Base-by-base conservation (phyloP, 768 basidiomycete species). In the Suillus lakei region DNA sequence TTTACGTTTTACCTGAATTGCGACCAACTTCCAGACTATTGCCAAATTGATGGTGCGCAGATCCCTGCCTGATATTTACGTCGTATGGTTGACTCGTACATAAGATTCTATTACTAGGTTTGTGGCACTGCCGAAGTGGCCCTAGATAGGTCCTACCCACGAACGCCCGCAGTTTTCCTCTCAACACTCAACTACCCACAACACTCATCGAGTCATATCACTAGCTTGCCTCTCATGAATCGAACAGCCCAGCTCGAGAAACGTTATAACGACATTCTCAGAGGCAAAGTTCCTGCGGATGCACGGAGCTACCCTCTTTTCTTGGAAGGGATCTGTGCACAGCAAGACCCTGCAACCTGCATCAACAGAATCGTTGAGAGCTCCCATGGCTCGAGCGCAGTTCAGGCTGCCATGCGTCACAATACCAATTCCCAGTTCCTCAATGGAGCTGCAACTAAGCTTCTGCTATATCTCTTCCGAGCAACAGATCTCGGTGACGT, bases 261-360 rank as follows among this genome's bases (percentile, higher is more conserved):
- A 66, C 69, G 75, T 30, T 78, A 85, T 62, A 60, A 75, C 10
- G 61, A 69, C 28, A 71, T 83, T 30, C 64, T 83, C 6, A 32
- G 54, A 5, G 82, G 81, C 21, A 70, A 70, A 44, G 63, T 62
- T 1, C 21, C 54, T 2, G 43, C 84, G 2, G 70, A 75, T 3
- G 60, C 70, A 32, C 30, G 12, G 12, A 63, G 68, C 18, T 79
- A 78, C 28, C n/a, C 56, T 5, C 77, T 73, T 15, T 87, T 88
- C 66, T 73, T 87, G 3, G 80, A 88, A 62, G 83, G 81, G 7
- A 73, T 88, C 30, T 82, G 72, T 69, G 62, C 66, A 5, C 82
- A 83, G 61, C 69, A 73, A 4, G 82, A 85, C 38, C 73, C 80
- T 7, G 68, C 73, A 0, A 55, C 66, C 0, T 84, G 83, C 66